Base-by-base conservation (phyloP, 106 monocot genomes). In the Dendrobium catenatum region DNA sequence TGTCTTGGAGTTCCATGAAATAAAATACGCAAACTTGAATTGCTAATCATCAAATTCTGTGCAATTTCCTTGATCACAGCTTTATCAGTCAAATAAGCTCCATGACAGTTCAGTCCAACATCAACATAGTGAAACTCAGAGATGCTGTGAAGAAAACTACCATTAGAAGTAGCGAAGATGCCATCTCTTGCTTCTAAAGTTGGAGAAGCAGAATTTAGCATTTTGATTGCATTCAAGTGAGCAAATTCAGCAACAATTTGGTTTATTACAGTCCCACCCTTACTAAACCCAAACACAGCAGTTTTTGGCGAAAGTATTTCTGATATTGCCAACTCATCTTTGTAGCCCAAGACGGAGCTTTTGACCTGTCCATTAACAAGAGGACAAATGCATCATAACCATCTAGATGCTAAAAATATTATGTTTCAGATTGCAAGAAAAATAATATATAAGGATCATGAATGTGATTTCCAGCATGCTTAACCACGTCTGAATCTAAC, bases 1-100 rank as follows among this genome's bases (percentile, higher is more conserved):
- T 95, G 98, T 56, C 98, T 82, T 1, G 98, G 98, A 47, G 98
- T 99, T 19, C 95, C 98, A 84, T 99, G 98, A 66, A 99, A 73
- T 29, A 80, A 80, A 77, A 98, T 86, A 55, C 86, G 48, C 40
- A 93, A 18, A 10, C 26, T 42, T 0, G 70, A 42, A 59, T 85
- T 79, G 26, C 33, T 10, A 24, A 24, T 24, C 16, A 81, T 22
- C 31, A 80, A 75, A 61, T 44, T 58, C 26, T 83, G 46, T 4
- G 76, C 79, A 31, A 91, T 59, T 55, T 79, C 82, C 68, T 82
- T 83, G 8, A 95, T 79, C 27, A 80, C 68, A 42, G 18, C 22
- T 15, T 44, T 80, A 79, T 95, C 85, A 18, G 89, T 93, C 64
- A 98, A 54, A 81, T 98, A 95, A 49, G 98, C 98, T 78, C 95